Conservation (phyloP, 192 early-diverging fungal genomes). For the Coemansia sp. region DNA sequence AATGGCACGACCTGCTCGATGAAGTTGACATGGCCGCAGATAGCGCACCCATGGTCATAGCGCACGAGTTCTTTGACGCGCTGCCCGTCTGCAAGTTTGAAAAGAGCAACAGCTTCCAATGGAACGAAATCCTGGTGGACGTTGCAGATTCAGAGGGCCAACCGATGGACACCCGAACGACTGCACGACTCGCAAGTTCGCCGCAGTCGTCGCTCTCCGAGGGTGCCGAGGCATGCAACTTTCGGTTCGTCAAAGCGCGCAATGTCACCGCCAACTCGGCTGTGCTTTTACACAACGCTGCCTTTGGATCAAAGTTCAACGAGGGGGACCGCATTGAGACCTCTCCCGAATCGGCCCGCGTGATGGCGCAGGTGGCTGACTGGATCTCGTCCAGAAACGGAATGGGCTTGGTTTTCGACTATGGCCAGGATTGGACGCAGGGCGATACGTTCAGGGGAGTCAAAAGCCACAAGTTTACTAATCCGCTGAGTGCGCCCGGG, state of each 20-base stretch:
- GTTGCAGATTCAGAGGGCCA: conserved; percentile 62
- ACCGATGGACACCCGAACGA: background rate
- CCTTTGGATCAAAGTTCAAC: conserved; percentile 55
- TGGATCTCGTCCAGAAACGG: conserved; percentile 70
- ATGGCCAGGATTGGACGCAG: conserved; percentile 77
- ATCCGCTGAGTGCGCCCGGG: conserved; percentile 79
- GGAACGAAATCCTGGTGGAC: conserved; percentile 90
- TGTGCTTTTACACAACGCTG: conserved; percentile 45
- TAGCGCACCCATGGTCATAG: conserved; percentile 70
- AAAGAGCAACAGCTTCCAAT: conserved; percentile 67
- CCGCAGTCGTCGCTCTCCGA: conserved; percentile 2
- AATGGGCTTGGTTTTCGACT: conserved; percentile 81
- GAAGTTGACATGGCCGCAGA: conserved; percentile 48
- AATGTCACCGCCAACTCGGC: conserved; percentile 56
- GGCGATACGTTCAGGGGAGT: conserved; percentile 87
- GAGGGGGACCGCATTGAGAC: conserved; percentile 82
- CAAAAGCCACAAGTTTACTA: conserved; percentile 74
- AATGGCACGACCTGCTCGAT: conserved; percentile 72
- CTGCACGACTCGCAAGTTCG: background rate
- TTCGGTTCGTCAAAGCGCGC: conserved; percentile 71
- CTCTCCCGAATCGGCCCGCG: conserved; percentile 72
- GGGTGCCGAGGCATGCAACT: conserved; percentile 67
- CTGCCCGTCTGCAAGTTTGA: conserved; percentile 81
- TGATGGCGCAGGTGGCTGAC: conserved; percentile 68
- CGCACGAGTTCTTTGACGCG: conserved; percentile 98